phyloP scores from a whole-genome alignment of 1,284 basidiomycete genomes.

The Leucocoprinus gongylophorus region DNA sequence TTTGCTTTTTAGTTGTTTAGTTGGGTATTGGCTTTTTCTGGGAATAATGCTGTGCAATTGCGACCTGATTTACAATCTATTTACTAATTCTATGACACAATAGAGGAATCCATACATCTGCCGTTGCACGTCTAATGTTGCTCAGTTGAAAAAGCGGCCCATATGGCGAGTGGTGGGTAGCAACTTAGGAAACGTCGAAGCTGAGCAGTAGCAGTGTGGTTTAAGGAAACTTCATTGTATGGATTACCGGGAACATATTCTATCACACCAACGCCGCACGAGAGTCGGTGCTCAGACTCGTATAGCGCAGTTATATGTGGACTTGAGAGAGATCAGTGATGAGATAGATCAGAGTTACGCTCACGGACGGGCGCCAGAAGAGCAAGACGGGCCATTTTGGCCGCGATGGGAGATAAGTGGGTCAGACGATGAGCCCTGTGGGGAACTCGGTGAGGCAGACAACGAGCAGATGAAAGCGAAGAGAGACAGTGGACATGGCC shows the following conservation, averaged over 20 bases:
- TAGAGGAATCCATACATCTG: too few species aligned
- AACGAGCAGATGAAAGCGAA: background rate
- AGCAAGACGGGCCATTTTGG: slow-evolving; percentile 10
- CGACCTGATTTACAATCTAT: too few species aligned
- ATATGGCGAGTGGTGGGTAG: background rate
- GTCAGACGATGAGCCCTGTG: background rate
- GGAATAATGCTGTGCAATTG: slow-evolving; percentile 2
- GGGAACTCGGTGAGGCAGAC: background rate
- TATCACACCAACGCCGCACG: background rate
- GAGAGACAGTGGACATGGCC: background rate
- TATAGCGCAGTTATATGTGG: background rate
- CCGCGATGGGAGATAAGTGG: slow-evolving; percentile 16
- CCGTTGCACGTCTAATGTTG: too few species aligned
- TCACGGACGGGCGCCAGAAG: slow-evolving; percentile 1
- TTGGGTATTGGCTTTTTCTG: background rate
- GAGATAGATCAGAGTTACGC: slow-evolving; percentile 2
- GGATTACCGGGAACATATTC: background rate
- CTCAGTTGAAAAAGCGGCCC: background rate
- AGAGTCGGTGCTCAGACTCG: background rate
- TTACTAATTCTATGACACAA: too few species aligned
- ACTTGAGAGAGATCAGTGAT: slow-evolving; percentile 1
- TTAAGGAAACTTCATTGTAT: background rate
- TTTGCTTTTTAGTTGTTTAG: background rate
- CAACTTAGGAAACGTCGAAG: background rate
- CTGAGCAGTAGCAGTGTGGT: background rate